These are phyloP conservation scores for Diddensiella transvaalensis DNA, from an alignment of 805 yeast genomes.

Conservation along the genomic window DNA sequence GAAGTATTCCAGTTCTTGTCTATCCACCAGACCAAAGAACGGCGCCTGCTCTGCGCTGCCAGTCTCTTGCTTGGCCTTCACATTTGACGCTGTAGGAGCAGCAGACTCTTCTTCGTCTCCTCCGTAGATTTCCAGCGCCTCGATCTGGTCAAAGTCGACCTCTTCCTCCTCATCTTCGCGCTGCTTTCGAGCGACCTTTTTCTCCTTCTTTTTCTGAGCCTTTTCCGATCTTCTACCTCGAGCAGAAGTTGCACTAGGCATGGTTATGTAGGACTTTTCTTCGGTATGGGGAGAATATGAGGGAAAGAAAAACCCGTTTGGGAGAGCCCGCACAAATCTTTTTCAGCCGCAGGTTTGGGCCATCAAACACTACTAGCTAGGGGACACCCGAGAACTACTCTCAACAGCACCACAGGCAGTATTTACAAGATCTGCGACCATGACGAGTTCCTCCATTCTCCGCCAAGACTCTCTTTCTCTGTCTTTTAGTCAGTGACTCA, in stretches of 20 bases:
- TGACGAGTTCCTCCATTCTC: too few species aligned
- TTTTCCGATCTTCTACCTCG: background rate
- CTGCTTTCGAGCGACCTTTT: background rate
- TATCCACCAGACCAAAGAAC: constrained; percentile 84
- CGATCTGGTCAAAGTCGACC: constrained; percentile 20
- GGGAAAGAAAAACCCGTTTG: too few species aligned
- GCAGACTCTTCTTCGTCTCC: constrained; percentile 14
- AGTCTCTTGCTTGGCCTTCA: constrained; percentile 12
- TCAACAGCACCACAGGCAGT: too few species aligned
- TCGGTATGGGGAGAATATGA: background rate
- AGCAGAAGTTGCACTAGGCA: background rate
- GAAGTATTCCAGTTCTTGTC: constrained; percentile 84
- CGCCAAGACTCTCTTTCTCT: too few species aligned
- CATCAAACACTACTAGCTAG: too few species aligned
- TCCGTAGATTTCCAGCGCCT: constrained; percentile 18
- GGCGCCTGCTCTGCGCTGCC: constrained; percentile 32
- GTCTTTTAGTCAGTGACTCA: too few species aligned
- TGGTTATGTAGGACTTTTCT: background rate
- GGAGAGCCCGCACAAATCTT: too few species aligned
- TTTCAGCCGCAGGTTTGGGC: background rate
- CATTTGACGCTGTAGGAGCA: constrained; percentile 36
- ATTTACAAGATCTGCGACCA: too few species aligned
- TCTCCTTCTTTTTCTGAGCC: background rate
- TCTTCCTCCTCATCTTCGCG: constrained; percentile 1
- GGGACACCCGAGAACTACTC: too few species aligned